A percentile compares a stretch with the other conserved stretches of the same genome.
These are phyloP conservation scores for Rhynchospora pubera DNA, from an alignment of 176 grass and related monocot genomes.

Conservation along the genomic window DNA sequence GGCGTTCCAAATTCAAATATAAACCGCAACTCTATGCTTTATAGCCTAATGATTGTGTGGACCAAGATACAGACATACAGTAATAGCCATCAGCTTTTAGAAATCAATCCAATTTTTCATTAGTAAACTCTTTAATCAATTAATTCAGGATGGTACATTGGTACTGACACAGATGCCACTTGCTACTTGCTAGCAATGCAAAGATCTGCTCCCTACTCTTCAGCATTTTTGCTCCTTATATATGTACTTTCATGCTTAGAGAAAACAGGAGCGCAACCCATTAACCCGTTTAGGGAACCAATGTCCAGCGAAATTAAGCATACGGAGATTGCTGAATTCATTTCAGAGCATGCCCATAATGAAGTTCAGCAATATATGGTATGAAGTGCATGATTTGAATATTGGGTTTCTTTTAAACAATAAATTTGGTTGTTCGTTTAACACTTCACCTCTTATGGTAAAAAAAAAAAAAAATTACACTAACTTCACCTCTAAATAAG, in stretches of 20 bases:
- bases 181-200: background rate
- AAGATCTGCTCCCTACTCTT: slow-evolving; percentile 3
- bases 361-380: background rate
- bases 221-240: background rate
- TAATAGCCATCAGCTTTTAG: background rate
- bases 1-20: background rate
- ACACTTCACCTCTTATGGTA: background rate
- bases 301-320: background rate
- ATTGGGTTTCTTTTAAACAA: background rate
- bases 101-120: background rate
- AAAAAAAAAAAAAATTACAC: too few species aligned
- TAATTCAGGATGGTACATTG: background rate
- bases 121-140: background rate
- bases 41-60: background rate
- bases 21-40: background rate
- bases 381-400: background rate
- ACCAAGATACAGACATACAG: background rate
- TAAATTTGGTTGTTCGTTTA: background rate
- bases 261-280: background rate
- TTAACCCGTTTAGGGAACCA: background rate
- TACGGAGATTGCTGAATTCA: background rate
- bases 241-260: background rate
- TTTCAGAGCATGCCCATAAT: background rate
- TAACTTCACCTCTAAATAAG: background rate
- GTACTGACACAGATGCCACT: background rate